phyloP scores from a whole-genome alignment of 805 yeast species.

The Pichia exigua region DNA sequence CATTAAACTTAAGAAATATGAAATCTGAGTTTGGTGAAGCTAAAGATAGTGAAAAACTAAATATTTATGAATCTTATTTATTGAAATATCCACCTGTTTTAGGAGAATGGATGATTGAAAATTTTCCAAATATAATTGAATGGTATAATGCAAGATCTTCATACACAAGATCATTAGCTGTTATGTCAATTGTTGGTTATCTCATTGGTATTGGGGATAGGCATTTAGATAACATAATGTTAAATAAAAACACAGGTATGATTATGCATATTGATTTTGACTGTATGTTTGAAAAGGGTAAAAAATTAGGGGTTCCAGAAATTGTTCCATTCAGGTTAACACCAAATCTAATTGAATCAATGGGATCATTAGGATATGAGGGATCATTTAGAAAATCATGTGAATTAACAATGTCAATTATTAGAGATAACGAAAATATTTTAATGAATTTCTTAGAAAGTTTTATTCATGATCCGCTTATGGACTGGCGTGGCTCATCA shows the following conservation, averaged over 20 bases:
- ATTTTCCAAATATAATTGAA: slow-evolving; percentile 78
- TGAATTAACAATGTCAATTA: slow-evolving; percentile 68
- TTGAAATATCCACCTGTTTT: slow-evolving; percentile 57
- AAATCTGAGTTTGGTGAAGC: slow-evolving; percentile 19
- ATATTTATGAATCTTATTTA: slow-evolving; percentile 28
- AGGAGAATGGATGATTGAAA: slow-evolving; percentile 81
- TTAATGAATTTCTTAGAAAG: slow-evolving; percentile 89
- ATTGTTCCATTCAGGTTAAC: slow-evolving; percentile 91
- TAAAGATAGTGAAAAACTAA: slow-evolving; percentile 21
- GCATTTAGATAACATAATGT: slow-evolving; percentile 84
- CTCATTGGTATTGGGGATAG: slow-evolving; percentile 93
- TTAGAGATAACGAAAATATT: slow-evolving; percentile 73
- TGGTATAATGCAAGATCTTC: slow-evolving; percentile 79
- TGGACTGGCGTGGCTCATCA: slow-evolving; percentile 53
- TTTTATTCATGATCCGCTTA: slow-evolving; percentile 84
- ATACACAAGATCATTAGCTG: slow-evolving; percentile 78
- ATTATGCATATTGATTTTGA: slow-evolving; percentile 94
- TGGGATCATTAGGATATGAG: slow-evolving; percentile 80
- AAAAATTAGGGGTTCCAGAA: slow-evolving; percentile 73
- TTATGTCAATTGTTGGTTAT: slow-evolving; percentile 96
- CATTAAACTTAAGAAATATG: slow-evolving; percentile 23
- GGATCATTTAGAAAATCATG: slow-evolving; percentile 82
- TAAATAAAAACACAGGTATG: slow-evolving; percentile 66
- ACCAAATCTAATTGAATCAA: slow-evolving; percentile 78
- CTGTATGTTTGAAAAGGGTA: slow-evolving; percentile 84